Percentiles rank a stretch among this genome's conserved stretches.
Conservation (phyloP, 2,329 filamentous ascomycete genomes). For the Zalaria obscura region DNA sequence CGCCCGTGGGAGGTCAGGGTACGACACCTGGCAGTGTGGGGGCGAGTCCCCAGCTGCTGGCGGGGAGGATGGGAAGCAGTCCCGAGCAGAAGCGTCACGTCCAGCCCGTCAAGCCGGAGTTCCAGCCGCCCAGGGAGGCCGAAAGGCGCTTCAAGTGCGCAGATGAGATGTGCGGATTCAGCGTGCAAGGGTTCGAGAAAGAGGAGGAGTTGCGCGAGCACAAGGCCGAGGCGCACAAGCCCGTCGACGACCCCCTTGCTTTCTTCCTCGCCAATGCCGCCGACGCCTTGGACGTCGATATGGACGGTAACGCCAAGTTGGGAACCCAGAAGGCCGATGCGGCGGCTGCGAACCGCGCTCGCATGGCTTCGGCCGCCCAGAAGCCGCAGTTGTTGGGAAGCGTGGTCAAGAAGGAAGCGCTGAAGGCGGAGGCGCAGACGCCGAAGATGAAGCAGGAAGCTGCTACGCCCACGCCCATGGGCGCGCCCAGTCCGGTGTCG, state of each 20-base stretch:
- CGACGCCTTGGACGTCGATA: conserved; percentile 32
- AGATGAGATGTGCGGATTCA: conserved; percentile 34
- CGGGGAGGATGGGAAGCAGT: conserved; percentile 20
- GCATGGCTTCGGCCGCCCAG: conserved; percentile 8
- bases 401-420: conserved; percentile 11
- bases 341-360: conserved; percentile 9
- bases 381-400: conserved; percentile 12
- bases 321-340: conserved; percentile 14
- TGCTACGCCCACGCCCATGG: conserved; percentile 19
- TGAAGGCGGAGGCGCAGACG: conserved; percentile 17
- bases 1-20: conserved; percentile 17
- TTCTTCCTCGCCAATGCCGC: conserved; percentile 41
- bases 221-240: conserved; percentile 36
- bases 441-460: conserved; percentile 17
- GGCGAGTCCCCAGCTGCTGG: conserved; percentile 22
- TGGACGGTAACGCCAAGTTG: conserved; percentile 26
- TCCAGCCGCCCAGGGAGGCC: conserved; percentile 26
- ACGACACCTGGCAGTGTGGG: conserved; percentile 21
- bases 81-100: conserved; percentile 32
- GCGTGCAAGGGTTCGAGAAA: conserved; percentile 39
- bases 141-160: conserved; percentile 38
- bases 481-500: conserved; percentile 13
- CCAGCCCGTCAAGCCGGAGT: conserved; percentile 16
- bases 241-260: conserved; percentile 40
- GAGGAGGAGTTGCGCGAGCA: conserved; percentile 42